These are phyloP conservation scores for Kitagawia praeruptora DNA, from an alignment of 129 eudicot genomes.

Conservation along the genomic window DNA sequence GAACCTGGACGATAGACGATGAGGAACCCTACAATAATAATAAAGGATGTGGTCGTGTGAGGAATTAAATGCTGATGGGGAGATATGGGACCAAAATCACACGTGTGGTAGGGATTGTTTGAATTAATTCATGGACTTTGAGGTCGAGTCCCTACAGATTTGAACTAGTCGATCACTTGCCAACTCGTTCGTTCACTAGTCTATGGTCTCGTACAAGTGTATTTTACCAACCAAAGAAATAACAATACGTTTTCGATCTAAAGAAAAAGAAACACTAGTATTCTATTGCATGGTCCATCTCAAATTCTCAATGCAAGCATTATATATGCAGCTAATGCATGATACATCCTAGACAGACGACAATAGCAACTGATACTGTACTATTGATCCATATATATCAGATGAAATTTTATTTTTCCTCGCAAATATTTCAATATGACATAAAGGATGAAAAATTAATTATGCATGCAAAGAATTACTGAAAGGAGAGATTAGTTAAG, in stretches of 20 bases:
- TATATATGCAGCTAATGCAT: too few relatives aligned
- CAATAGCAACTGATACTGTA: too few relatives aligned
- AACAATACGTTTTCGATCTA: background rate
- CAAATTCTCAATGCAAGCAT: background rate
- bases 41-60: conserved; percentile 30
- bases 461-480: too few relatives aligned
- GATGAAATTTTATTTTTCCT: too few relatives aligned
- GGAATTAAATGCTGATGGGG: conserved; percentile 30
- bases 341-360: too few relatives aligned
- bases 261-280: background rate
- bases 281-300: background rate
- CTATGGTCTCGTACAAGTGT: background rate
- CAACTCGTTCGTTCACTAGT: background rate
- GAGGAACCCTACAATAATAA: background rate
- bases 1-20: background rate
- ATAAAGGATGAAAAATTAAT: too few relatives aligned
- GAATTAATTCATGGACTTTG: conserved; percentile 31
- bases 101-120: conserved; percentile 33
- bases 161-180: background rate
- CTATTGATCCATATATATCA: too few relatives aligned
- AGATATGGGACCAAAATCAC: conserved; percentile 39
- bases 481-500: too few relatives aligned
- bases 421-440: too few relatives aligned
- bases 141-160: background rate
- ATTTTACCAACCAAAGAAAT: background rate